phyloP scores from a whole-genome alignment of 2,329 filamentous ascomycete species.

The Colletotrichum sp. region DNA sequence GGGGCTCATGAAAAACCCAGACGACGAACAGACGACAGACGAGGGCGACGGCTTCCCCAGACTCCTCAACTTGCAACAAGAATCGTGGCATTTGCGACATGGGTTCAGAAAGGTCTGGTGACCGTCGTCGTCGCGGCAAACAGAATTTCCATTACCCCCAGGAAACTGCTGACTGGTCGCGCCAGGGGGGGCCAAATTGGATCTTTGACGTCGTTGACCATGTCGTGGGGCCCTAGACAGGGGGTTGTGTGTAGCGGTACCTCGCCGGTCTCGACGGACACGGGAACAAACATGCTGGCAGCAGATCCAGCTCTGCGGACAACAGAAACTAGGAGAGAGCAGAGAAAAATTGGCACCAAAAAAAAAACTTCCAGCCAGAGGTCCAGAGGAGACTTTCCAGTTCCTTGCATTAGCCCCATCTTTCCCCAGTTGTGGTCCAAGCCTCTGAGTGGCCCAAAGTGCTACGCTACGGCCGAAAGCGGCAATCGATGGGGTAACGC shows the following conservation, averaged over 20 bases:
- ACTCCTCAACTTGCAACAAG: not conserved
- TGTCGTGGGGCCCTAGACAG: not conserved
- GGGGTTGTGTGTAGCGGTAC: not conserved
- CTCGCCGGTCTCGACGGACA: not conserved
- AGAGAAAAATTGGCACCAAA: not conserved
- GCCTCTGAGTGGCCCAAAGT: not conserved
- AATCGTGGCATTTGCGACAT: not conserved
- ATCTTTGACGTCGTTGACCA: conserved; percentile 14
- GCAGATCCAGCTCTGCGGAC: not conserved
- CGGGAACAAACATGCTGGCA: not conserved
- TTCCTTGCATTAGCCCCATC: conserved; percentile 21
- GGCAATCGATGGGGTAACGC: conserved; percentile 20
- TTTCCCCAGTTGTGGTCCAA: conserved; percentile 3
- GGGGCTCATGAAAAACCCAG: not conserved
- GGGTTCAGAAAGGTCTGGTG: conserved; percentile 7
- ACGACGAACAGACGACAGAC: not conserved
- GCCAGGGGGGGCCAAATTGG: not conserved
- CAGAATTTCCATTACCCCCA: conserved; percentile 21
- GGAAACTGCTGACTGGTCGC: conserved; percentile 17
- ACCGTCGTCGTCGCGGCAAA: conserved; percentile 5
- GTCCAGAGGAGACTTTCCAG: not conserved
- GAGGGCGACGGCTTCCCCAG: not conserved
- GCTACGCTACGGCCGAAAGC: conserved; percentile 5
- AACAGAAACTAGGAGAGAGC: not conserved
- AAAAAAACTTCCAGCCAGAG: not conserved